Conservation (phyloP, 164 flowering plant genomes). For the Magnolia changhungtana region DNA sequence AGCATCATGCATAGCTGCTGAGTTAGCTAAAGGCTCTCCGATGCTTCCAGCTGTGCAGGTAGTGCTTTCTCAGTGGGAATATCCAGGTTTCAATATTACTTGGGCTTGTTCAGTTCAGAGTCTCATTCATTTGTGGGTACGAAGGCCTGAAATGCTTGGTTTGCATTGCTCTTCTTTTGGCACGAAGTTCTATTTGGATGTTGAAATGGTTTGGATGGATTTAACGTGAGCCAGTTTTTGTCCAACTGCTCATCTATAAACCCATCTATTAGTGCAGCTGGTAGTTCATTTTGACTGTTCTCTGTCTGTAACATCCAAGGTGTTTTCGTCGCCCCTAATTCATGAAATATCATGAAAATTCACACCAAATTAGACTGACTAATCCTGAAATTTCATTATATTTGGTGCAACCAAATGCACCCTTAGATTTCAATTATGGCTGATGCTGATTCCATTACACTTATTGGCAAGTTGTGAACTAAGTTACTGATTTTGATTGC, state of each 20-base stretch:
- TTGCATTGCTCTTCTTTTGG: neutral
- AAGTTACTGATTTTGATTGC: neutral
- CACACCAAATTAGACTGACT: too few species aligned
- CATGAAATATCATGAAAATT: too few species aligned
- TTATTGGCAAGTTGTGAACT: neutral
- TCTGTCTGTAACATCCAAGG: neutral
- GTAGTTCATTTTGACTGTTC: neutral
- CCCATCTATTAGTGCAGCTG: neutral
- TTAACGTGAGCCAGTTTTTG: neutral
- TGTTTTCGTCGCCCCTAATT: too few species aligned
- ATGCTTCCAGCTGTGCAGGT: constrained; percentile 85
- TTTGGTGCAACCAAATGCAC: too few species aligned
- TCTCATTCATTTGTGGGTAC: neutral
- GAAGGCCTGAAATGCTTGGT: neutral
- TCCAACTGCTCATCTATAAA: neutral
- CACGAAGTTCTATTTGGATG: neutral
- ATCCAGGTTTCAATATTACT: neutral
- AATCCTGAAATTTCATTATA: too few species aligned
- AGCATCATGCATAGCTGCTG: constrained; percentile 95
- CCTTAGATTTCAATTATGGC: neutral
- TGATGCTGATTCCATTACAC: neutral
- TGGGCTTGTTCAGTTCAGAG: neutral
- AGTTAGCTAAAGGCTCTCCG: constrained; percentile 84
- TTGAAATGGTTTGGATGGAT: neutral
- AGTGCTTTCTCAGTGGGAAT: neutral